Conservation (phyloP, 2,329 filamentous ascomycete species). For the Blastomyces percursus region DNA sequence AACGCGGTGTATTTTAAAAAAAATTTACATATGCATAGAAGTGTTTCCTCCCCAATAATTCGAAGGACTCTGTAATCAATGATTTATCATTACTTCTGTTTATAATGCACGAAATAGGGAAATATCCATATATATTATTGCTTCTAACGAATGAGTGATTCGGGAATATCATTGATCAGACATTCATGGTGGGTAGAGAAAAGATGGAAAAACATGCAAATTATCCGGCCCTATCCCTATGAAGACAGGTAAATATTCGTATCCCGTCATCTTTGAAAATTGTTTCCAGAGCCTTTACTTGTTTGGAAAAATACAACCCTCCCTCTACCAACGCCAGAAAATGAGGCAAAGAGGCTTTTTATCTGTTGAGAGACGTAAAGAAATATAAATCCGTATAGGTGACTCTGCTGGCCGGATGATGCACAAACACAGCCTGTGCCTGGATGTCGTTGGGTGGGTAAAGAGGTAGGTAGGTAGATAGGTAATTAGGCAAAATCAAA, state of each 20-base stretch:
- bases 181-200: not conserved
- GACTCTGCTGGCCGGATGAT: not conserved
- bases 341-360: not conserved
- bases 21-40: not conserved
- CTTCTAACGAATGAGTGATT: not conserved
- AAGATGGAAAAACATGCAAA: not conserved
- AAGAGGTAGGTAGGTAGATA: not conserved
- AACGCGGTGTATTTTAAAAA: not conserved
- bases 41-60: no score
- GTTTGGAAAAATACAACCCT: not conserved
- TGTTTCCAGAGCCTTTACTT: not conserved
- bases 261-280: not conserved
- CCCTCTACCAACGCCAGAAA: not conserved
- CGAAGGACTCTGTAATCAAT: not conserved
- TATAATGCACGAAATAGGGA: not conserved
- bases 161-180: not conserved
- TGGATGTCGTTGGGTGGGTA: not conserved
- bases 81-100: not conserved
- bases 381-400: not conserved
- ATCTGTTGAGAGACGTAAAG: conserved; percentile 4
- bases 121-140: not conserved
- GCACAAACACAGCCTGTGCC: not conserved
- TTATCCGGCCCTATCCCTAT: not conserved
- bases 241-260: not conserved
- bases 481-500: not conserved